Conservation (phyloP, 371 early-diverging fungal genomes). For the Mortierella sp. region DNA sequence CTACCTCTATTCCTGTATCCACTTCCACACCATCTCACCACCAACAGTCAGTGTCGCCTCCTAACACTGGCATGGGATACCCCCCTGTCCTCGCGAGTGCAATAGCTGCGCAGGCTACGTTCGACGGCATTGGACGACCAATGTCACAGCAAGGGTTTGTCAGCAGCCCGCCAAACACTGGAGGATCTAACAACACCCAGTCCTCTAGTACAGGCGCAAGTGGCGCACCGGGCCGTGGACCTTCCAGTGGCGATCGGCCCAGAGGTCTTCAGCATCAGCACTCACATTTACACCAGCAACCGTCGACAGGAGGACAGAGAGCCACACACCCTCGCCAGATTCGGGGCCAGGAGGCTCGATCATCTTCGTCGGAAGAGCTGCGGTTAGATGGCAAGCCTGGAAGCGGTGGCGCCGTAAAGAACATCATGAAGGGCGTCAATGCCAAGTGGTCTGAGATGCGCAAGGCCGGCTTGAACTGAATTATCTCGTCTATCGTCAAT, state of each 20-base stretch:
- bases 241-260: conserved; percentile 17
- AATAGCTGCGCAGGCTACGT: conserved; percentile 7
- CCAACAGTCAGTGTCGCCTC: conserved; percentile 9
- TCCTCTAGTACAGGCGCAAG: conserved; percentile 12
- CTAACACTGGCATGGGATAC: conserved; percentile 8
- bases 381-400: conserved; percentile 17
- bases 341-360: conserved; percentile 27
- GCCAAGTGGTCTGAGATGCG: conserved; percentile 53
- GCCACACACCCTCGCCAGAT: conserved; percentile 36
- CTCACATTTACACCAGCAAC: conserved; percentile 13
- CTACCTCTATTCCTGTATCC: not conserved
- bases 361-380: conserved; percentile 44
- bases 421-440: conserved; percentile 52
- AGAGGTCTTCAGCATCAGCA: conserved; percentile 13
- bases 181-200: conserved; percentile 11
- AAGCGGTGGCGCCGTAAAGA: conserved; percentile 27
- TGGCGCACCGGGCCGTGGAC: conserved; percentile 24
- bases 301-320: conserved; percentile 9
- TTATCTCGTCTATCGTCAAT: not conserved
- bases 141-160: conserved; percentile 45
- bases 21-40: not conserved
- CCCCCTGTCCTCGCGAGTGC: not conserved
- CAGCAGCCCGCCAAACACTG: conserved; percentile 15
- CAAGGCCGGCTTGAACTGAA: conserved; percentile 28
- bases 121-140: conserved; percentile 17